A percentile compares a stretch with the other conserved stretches of the same genome.
Evolutionary conservation across 2,329 filamentous ascomycete genomes (phyloP).

Genomic region (Canariomyces notabilis): DNA sequence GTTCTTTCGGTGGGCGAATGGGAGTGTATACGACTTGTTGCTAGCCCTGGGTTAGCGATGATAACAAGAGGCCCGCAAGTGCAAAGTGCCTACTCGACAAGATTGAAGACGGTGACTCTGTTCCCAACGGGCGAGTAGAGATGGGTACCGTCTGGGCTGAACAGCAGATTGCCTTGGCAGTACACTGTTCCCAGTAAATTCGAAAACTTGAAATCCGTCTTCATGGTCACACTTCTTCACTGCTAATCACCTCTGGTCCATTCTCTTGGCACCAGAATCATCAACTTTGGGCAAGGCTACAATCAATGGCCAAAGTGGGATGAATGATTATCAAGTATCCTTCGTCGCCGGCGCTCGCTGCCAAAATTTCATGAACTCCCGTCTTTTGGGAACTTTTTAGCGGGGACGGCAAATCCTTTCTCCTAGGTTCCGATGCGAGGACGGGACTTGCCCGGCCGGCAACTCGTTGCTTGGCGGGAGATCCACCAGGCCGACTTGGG

Average conservation of each 20-base stretch:
- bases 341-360: slow-evolving; percentile 11
- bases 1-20: slow-evolving; percentile 90
- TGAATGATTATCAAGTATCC: too few relatives aligned
- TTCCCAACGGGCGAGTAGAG: slow-evolving; percentile 96
- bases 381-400: slow-evolving; percentile 23
- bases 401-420: slow-evolving; percentile 26
- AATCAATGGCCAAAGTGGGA: slow-evolving; percentile 12
- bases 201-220: slow-evolving; percentile 99
- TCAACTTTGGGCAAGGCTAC: too few relatives aligned
- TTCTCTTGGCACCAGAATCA: too few relatives aligned
- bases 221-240: too few relatives aligned
- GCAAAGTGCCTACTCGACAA: slow-evolving; percentile 61
- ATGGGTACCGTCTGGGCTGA: slow-evolving; percentile 92
- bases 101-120: slow-evolving; percentile 89
- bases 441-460: background rate
- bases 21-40: slow-evolving; percentile 82
- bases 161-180: slow-evolving; percentile 94
- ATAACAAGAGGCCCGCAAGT: background rate
- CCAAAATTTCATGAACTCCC: slow-evolving; percentile 24
- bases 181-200: slow-evolving; percentile 98
- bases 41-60: slow-evolving; percentile 40
- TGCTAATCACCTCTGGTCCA: slow-evolving; percentile 30
- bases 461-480: background rate
- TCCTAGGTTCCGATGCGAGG: slow-evolving; percentile 18
- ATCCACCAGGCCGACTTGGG: slow-evolving; percentile 19